Base-by-base conservation (phyloP, 441 rosid species). In the Sinapis alba region DNA sequence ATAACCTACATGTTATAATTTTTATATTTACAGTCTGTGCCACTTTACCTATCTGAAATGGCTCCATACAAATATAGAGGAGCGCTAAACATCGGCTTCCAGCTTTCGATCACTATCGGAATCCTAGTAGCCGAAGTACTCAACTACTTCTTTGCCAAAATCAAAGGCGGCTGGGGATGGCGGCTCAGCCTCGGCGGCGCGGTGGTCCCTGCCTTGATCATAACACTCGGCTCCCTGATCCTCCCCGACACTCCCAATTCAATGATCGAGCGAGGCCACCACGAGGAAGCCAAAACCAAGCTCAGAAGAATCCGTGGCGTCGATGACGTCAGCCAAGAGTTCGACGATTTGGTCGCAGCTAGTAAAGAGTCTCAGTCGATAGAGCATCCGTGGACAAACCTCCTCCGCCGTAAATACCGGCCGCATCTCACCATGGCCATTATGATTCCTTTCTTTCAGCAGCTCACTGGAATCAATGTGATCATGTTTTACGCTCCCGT, bases 191-290 rank as follows among this genome's bases (percentile, higher is more conserved):
- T 86, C 18, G 89, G 89, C 0, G 86, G 87, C 5, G 89, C 89
- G 34, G 76, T 82, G 75, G 86, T 86, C 7, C 89, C 89, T 0
- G 87, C 87, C 6, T 64, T 86, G 11, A 82, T 86, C 77, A 86
- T 86, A 74, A 79, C 83, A 19, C 1, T 80, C 24, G 89, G 89
- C 30, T 79, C 86, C 3, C 63, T 86, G 5, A 36, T 80, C 70
- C 85, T 86, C 51, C 85, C 89, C n/a, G 85, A 86, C 73, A 86
- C 89, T 23, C 87, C 89, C 0, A 86, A 82, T 26, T 84, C 89
- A 0, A 81, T 86, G 84, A 82, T 86, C 71, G 87, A 86, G 60
- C 79, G 87, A 1, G 89, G 89, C 51, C 23, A 80, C 47, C 64
- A 57, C 68, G 76, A 82, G 0, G 34, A 82, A 65, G 86, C 86